Conservation (phyloP, 1,284 basidiomycete species). For the Tilletia walkeri region DNA sequence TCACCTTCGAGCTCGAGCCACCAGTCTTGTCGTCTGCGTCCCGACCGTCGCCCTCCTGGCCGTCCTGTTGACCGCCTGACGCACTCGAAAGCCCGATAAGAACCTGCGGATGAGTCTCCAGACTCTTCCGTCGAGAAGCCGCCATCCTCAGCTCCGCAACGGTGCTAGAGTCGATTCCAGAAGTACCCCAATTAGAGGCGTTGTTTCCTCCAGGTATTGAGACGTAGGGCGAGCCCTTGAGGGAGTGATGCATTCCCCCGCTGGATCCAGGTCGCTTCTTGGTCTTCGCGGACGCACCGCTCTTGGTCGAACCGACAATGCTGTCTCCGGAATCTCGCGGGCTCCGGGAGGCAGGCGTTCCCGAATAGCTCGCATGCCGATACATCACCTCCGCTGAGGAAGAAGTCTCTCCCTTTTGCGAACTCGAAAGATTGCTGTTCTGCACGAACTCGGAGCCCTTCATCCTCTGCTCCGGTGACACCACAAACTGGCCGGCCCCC, state of each 20-base stretch:
- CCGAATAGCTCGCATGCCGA: background rate
- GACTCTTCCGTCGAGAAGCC: slow-evolving; percentile 12
- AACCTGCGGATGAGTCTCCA: background rate
- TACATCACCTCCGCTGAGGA: background rate
- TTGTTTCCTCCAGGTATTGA: background rate
- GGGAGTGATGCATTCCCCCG: background rate
- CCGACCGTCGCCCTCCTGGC: background rate
- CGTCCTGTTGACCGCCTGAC: background rate
- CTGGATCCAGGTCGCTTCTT: slow-evolving; percentile 2
- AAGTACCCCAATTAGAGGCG: background rate
- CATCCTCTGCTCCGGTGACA: background rate
- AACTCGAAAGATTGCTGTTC: too few relatives aligned
- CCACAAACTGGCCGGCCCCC: background rate
- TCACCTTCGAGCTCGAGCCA: background rate
- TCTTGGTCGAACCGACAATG: background rate
- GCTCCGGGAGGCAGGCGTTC: background rate
- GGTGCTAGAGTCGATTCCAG: background rate
- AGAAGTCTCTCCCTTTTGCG: background rate
- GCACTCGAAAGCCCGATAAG: background rate
- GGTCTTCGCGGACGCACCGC: background rate
- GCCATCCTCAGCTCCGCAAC: slow-evolving; percentile 12
- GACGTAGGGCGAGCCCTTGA: background rate
- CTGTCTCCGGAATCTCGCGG: background rate
- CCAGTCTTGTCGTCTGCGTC: background rate
- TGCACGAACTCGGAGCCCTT: too few relatives aligned